A percentile compares a stretch with the other conserved stretches of the same genome.
Evolutionary conservation across 1,139 yeast species (phyloP).

Genomic region (Geotrichum macrosporum): DNA sequence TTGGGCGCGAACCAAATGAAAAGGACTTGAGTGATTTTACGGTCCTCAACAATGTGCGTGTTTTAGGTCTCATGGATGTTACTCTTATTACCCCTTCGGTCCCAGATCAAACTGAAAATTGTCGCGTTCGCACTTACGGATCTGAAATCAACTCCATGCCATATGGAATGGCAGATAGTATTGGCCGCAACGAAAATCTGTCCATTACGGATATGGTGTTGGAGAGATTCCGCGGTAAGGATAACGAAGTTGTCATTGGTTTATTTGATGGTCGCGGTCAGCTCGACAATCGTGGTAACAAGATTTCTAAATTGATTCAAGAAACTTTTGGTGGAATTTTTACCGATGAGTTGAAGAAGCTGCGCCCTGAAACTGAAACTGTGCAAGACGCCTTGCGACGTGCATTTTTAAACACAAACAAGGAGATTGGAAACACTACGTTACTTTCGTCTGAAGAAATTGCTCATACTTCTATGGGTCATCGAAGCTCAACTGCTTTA

Average conservation of each 20-base stretch:
- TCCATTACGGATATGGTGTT: slow-evolving; percentile 80
- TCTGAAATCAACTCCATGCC: slow-evolving; percentile 73
- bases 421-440: slow-evolving; percentile 61
- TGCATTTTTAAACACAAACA: slow-evolving; percentile 72
- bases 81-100: slow-evolving; percentile 77
- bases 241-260: slow-evolving; percentile 66
- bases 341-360: slow-evolving; percentile 56
- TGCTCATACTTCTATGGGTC: slow-evolving; percentile 35
- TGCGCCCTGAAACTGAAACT: slow-evolving; percentile 45
- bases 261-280: slow-evolving; percentile 82
- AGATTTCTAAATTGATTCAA: slow-evolving; percentile 73
- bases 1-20: slow-evolving; percentile 34
- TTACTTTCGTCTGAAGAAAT: slow-evolving; percentile 36
- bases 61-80: slow-evolving; percentile 90
- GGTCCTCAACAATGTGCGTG: slow-evolving; percentile 62
- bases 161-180: slow-evolving; percentile 86
- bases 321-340: slow-evolving; percentile 62
- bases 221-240: slow-evolving; percentile 83
- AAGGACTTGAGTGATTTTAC: slow-evolving; percentile 69
- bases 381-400: slow-evolving; percentile 66
- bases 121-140: slow-evolving; percentile 90
- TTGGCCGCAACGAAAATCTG: slow-evolving; percentile 65
- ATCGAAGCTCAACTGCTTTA: slow-evolving; percentile 36
- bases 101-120: slow-evolving; percentile 81
- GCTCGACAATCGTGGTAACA: slow-evolving; percentile 40